A percentile compares a stretch with the other conserved stretches of the same genome.
Conservation (phyloP, 129 eudicot genomes). For the Chrysanthemum makinoi region DNA sequence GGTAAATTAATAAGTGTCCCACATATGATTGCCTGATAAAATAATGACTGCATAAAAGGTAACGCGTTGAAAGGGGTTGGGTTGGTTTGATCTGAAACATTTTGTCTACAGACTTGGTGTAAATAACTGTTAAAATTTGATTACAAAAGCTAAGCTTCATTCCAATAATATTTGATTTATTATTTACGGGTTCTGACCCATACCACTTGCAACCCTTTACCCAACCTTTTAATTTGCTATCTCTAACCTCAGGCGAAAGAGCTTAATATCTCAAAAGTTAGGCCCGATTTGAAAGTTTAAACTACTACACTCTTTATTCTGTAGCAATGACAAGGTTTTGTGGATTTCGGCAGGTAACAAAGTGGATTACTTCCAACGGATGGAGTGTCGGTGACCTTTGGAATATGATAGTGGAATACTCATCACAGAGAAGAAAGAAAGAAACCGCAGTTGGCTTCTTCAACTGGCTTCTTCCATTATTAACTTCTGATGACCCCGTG, state of each 20-base stretch:
- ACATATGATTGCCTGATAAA: constrained; percentile 16
- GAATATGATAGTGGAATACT: constrained; percentile 70
- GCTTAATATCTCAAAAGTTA: too few species aligned
- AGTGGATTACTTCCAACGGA: constrained; percentile 54
- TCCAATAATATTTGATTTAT: too few species aligned
- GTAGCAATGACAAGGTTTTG: background rate
- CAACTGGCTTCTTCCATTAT: constrained; percentile 70
- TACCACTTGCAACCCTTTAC: too few species aligned
- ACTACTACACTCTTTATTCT: too few species aligned
- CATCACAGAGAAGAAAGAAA: constrained; percentile 45
- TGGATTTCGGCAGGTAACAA: constrained; percentile 39
- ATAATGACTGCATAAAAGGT: background rate
- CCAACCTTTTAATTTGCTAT: background rate
- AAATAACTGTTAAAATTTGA: too few species aligned
- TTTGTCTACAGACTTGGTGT: background rate
- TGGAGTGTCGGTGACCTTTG: constrained; percentile 92
- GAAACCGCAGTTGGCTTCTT: constrained; percentile 57
- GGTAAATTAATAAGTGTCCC: constrained; percentile 34
- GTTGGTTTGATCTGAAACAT: background rate
- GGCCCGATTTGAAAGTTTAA: too few species aligned
- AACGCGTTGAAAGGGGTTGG: background rate
- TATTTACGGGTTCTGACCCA: too few species aligned
- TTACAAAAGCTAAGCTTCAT: too few species aligned
- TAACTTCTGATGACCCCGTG: constrained; percentile 48
- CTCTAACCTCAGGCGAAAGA: too few species aligned